Evolutionary conservation across 176 grass and related monocot genomes (phyloP).

Genomic region (Rhipidocladum racemiflorum): DNA sequence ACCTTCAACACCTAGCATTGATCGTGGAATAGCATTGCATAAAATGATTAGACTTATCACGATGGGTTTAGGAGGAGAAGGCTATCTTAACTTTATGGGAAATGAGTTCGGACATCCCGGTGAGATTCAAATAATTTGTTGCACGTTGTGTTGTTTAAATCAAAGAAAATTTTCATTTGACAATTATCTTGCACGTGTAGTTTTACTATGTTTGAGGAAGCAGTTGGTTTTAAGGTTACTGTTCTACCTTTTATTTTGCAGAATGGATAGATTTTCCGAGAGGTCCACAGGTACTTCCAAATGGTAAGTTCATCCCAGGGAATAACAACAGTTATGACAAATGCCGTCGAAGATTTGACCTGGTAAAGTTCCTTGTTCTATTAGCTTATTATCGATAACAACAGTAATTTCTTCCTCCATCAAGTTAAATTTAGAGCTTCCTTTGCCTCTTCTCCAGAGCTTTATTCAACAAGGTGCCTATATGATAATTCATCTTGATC

Average conservation of each 20-base stretch:
- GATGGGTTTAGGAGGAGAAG: slow-evolving; percentile 93
- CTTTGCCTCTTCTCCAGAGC: background rate
- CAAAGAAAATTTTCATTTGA: background rate
- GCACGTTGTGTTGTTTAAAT: background rate
- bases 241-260: slow-evolving; percentile 38
- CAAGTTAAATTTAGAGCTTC: background rate
- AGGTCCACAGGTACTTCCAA: slow-evolving; percentile 55
- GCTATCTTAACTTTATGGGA: slow-evolving; percentile 99
- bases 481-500: slow-evolving; percentile 18
- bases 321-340: slow-evolving; percentile 90
- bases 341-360: slow-evolving; percentile 83
- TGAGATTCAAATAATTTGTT: slow-evolving; percentile 38
- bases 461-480: background rate
- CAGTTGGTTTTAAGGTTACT: slow-evolving; percentile 20
- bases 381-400: slow-evolving; percentile 4
- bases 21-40: slow-evolving; percentile 96
- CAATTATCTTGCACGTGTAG: slow-evolving; percentile 11
- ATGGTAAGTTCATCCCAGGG: slow-evolving; percentile 68
- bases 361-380: slow-evolving; percentile 48
- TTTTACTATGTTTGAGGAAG: background rate
- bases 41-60: slow-evolving; percentile 99
- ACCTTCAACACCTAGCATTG: slow-evolving; percentile 87
- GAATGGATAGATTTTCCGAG: slow-evolving; percentile 97
- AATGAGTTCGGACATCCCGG: slow-evolving; percentile 99
- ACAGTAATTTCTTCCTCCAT: slow-evolving; percentile 2